Evolutionary conservation across 2,329 filamentous ascomycete genomes (phyloP).

Genomic region (Cryoendolithus antarcticus): DNA sequence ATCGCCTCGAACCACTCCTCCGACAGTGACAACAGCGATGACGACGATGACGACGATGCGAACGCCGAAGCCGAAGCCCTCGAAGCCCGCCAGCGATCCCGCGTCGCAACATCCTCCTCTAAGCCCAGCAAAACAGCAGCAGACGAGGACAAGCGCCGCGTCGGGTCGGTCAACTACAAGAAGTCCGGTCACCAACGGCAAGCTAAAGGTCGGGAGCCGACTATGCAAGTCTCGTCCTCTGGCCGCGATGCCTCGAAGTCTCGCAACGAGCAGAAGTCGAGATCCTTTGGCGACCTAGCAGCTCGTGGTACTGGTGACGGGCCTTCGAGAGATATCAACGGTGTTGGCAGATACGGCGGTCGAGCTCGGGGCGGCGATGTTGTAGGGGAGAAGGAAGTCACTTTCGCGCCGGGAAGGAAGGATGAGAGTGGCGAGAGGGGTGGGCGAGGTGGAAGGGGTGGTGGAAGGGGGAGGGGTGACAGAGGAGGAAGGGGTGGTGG

Average conservation of each 20-base stretch:
- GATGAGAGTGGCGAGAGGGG: slow-evolving; percentile 18
- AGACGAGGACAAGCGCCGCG: slow-evolving; percentile 33
- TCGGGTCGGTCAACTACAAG: slow-evolving; percentile 56
- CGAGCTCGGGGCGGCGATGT: slow-evolving; percentile 15
- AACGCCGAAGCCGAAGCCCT: slow-evolving; percentile 15
- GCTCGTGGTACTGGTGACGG: slow-evolving; percentile 10
- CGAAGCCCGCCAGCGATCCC: slow-evolving; percentile 24
- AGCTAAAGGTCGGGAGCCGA: slow-evolving; percentile 25
- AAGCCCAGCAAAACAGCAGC: slow-evolving; percentile 16
- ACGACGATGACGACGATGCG: slow-evolving; percentile 29
- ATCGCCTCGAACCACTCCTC: slow-evolving; percentile 31
- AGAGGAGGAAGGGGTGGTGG: slow-evolving; percentile 12
- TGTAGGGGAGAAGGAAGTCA: slow-evolving; percentile 50
- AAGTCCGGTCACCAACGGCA: slow-evolving; percentile 33
- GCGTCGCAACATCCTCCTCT: background rate
- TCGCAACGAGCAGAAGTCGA: slow-evolving; percentile 28
- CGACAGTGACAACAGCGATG: slow-evolving; percentile 23
- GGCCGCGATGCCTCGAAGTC: slow-evolving; percentile 14
- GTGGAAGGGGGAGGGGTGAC: slow-evolving; percentile 5
- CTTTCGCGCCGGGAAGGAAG: slow-evolving; percentile 53
- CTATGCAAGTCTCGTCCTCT: slow-evolving; percentile 47
- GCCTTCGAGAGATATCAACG: slow-evolving; percentile 11
- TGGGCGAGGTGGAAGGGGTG: slow-evolving; percentile 13
- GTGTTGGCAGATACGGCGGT: slow-evolving; percentile 10
- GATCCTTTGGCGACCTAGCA: slow-evolving; percentile 46